phyloP scores from a whole-genome alignment of 1,139 yeast species.

The Suhomyces wounanorum region DNA sequence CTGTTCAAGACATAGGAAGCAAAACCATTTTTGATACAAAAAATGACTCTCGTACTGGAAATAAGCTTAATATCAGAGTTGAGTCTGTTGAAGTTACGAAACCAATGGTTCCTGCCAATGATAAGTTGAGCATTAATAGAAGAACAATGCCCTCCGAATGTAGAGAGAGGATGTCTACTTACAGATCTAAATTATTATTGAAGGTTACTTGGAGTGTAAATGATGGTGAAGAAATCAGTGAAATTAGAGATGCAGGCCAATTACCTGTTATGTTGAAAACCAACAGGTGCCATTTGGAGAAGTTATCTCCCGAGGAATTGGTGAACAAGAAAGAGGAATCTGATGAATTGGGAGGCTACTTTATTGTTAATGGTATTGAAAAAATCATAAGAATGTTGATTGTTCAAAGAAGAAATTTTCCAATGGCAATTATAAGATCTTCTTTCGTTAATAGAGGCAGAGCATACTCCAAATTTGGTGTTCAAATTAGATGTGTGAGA shows the following conservation, averaged over 20 bases:
- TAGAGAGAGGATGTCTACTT: constrained; percentile 83
- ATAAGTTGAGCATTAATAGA: constrained; percentile 78
- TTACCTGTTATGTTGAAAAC: constrained; percentile 89
- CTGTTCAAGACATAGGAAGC: constrained; percentile 84
- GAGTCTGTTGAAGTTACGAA: constrained; percentile 85
- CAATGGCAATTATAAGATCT: constrained; percentile 96
- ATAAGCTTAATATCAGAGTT: constrained; percentile 75
- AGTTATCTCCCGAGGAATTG: constrained; percentile 77
- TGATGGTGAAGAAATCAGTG: constrained; percentile 78
- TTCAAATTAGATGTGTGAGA: constrained; percentile 90
- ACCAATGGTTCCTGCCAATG: constrained; percentile 73
- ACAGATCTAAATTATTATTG: constrained; percentile 72
- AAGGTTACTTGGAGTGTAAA: constrained; percentile 85
- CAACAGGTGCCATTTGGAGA: constrained; percentile 88
- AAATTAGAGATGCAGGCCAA: constrained; percentile 88
- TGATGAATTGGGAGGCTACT: constrained; percentile 96
- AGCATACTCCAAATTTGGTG: constrained; percentile 84
- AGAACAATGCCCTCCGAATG: constrained; percentile 85
- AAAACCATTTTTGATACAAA: constrained; percentile 82
- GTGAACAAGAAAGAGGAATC: constrained; percentile 83
- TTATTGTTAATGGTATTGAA: constrained; percentile 95
- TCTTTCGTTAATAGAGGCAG: constrained; percentile 95
- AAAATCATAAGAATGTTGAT: constrained; percentile 95
- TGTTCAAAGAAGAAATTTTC: constrained; percentile 96
- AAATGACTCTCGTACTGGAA: constrained; percentile 71